Evolutionary conservation across 2,329 filamentous ascomycete species (phyloP), one percentile per base, ranked within the genome.

Genomic region (Akanthomyces muscarius): DNA sequence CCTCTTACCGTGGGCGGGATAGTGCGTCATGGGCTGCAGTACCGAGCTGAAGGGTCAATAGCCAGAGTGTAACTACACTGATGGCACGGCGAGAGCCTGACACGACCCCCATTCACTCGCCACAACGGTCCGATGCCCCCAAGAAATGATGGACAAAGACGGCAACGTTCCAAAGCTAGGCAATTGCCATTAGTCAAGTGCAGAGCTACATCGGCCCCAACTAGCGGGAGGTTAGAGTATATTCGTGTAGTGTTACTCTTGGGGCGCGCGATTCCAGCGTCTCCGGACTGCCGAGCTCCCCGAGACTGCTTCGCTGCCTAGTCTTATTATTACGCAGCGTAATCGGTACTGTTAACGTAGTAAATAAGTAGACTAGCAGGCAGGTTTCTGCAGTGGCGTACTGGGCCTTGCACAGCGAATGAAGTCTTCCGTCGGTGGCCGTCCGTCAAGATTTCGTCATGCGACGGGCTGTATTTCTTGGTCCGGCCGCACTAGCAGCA

Each of bases 1-100:
- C 56, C 36, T 51, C 56, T 51, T 59, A 41, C 56, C 56, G 56
- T 30, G n/a, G 21, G 33, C 33, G 33, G 56, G 47, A 51, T 23
- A 25, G 33, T 42, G 56, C 56, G 56, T 59, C 56, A 59, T 59
- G 56, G 56, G 56, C 33, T 21, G 38, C 36, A 8, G 23, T 5
- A n/a, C 44, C 33, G 45, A 59, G 45, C 56, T 51, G 45, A 50
- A 21, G 7, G 5, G 38, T 47, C 25, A 33, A 56, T 45, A n/a
- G 45, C 18, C 45, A 45, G 11, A 45, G 18, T 44, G 18, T 33
- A 13, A 11, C 21, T 21, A 21, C 14, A 5, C 30, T 21, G 16
- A 16, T 11, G 21, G 33, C 14, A 41, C 44, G 21, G 44, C 55
- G 42, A 38, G 30, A 25, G 21, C 44, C 55, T 21, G 23, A 57